Conservation (phyloP, 768 basidiomycete genomes). For the Pleurotus salmoneostramineus region DNA sequence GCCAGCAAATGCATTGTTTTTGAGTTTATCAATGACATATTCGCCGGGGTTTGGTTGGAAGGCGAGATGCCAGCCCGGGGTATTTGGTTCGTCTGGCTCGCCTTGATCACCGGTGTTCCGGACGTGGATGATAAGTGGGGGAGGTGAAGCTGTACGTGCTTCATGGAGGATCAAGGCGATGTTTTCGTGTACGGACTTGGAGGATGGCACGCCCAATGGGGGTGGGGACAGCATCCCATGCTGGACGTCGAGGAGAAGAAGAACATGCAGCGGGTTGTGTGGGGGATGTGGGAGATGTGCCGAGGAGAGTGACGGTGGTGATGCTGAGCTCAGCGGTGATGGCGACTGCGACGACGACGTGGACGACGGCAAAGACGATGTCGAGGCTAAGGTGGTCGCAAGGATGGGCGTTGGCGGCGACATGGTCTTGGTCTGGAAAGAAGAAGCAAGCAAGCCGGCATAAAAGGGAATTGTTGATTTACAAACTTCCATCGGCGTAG, state of each 20-base stretch:
- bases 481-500: no score
- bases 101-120: constrained; percentile 61
- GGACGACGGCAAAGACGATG: not conserved
- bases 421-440: no score
- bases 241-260: constrained; percentile 61
- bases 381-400: not conserved
- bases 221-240: constrained; percentile 43
- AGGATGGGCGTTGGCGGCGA: no score
- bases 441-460: no score
- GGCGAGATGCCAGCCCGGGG: constrained; percentile 60
- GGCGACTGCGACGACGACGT: not conserved
- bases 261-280: constrained; percentile 31
- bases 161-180: constrained; percentile 43
- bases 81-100: constrained; percentile 54
- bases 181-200: constrained; percentile 38
- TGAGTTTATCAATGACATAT: constrained; percentile 57
- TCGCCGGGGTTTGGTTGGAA: constrained; percentile 49
- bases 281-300: not conserved
- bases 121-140: constrained; percentile 62
- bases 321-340: not conserved
- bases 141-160: constrained; percentile 43
- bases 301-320: not conserved
- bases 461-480: no score
- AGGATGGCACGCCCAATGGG: constrained; percentile 46
- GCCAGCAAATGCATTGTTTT: constrained; percentile 68